A percentile compares a stretch with the other conserved stretches of the same genome.
Evolutionary conservation across 371 early-diverging fungal species (phyloP).

Genomic region (Mortierella sp.): DNA sequence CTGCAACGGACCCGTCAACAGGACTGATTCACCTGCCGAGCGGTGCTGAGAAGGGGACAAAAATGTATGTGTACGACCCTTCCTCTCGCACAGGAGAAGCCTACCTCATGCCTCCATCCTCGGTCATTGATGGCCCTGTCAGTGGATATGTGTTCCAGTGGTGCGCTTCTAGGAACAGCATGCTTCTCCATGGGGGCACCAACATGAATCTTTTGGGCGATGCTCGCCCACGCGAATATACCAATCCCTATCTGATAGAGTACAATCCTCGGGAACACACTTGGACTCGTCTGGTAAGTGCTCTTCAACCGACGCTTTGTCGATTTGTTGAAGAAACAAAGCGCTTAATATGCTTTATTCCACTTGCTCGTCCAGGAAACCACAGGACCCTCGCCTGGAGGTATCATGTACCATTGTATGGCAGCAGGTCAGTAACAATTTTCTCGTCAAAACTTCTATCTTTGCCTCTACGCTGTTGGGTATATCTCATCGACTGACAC

Average conservation of each 20-base stretch:
- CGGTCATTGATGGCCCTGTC: not conserved
- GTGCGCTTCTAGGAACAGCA: not conserved
- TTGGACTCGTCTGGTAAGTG: not conserved
- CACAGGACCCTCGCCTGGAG: not conserved
- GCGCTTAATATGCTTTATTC: not conserved
- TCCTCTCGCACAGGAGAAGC: not conserved
- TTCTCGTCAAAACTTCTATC: no score
- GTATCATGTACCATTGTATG: not conserved
- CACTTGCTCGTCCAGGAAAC: not conserved
- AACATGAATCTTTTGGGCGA: not conserved
- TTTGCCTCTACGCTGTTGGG: no score
- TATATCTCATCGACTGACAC: not conserved
- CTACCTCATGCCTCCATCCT: not conserved
- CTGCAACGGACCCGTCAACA: not conserved
- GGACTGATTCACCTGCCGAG: not conserved
- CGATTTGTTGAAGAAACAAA: no score
- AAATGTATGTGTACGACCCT: not conserved
- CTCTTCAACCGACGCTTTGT: no score
- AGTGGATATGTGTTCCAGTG: slow-evolving; percentile 6
- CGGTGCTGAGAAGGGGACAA: not conserved
- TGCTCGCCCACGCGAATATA: not conserved
- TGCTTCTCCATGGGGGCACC: not conserved
- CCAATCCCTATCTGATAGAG: not conserved
- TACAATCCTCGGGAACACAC: not conserved
- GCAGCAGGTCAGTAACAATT: not conserved